Evolutionary conservation across 1,139 yeast species (phyloP), one percentile per base, ranked within the genome.

Genomic region (Pneumocystis oryctolagi): DNA sequence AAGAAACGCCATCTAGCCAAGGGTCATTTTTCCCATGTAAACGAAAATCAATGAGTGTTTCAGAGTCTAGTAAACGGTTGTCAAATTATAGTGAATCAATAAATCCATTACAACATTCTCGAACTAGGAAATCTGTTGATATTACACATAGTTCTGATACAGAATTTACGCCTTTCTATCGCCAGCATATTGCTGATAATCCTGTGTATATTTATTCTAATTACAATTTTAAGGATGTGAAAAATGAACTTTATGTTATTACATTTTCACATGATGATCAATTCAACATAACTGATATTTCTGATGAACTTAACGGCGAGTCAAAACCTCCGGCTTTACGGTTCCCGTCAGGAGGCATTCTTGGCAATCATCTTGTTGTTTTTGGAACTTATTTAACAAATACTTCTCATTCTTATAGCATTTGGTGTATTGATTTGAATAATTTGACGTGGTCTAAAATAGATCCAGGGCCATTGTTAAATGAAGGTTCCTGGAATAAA

Each of bases 281-380:
- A 0, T 60, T 47, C n/a, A 58, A 31, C 16, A 40, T 58, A 58
- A 25, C 20, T 32, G 63, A 63, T 34, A 56, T 47, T n/a, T 58
- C 63, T 5, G 58, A 61, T 40, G 58, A 37, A 18, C 18, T 62
- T 20, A 20, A 30, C 5, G 61, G 62, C n/a, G 39, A 58, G 6
- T 32, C 53, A 20, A 61, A 64, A n/a, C 69, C 69, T n/a, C 69
- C 69, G 2, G 68, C 68, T 25, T 61, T 67, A 18, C 63, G 69
- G 28, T 67, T 67, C 55, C 69, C 69, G 6, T 58, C 60, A n/a
- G 68, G 68, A 14, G 63, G 64, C n/a, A 40, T 65, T 32, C 58
- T 66, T 12, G 65, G 66, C n/a, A 63, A 66, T 20, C 59, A 66
- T 56, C 32, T 67, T 20, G 47, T 68, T 35, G 18, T 68, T 35